Percentiles rank a stretch among this genome's conserved stretches.
Conservation (phyloP, 2,329 filamentous ascomycete species). For the Dendryphion nanum region DNA sequence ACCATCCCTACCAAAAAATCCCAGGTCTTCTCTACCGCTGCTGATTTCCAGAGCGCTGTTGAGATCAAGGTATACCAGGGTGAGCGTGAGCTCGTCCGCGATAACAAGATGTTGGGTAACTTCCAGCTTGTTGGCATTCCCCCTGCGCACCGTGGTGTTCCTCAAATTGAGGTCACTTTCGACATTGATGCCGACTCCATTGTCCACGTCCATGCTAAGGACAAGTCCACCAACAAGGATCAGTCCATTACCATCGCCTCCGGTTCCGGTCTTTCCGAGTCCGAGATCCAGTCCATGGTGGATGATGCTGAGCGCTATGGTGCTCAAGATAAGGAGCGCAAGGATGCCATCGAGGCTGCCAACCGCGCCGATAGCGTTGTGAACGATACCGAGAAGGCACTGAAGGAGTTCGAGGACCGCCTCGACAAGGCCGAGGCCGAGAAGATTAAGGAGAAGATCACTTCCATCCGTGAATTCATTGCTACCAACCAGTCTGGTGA, state of each 20-base stretch:
- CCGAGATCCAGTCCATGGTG: conserved; percentile 97
- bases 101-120: conserved; percentile 99
- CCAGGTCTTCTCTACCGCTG: conserved; percentile 94
- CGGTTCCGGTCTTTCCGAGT: conserved; percentile 91
- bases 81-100: conserved; percentile 97
- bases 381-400: conserved; percentile 96
- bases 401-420: conserved; percentile 94
- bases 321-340: conserved; percentile 94
- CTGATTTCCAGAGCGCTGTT: conserved; percentile 97
- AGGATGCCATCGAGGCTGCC: conserved; percentile 89
- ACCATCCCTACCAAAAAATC: conserved; percentile 99
- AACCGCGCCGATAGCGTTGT: conserved; percentile 96
- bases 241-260: conserved; percentile 99
- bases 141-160: conserved; percentile 91
- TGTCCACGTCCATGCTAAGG: conserved; percentile 96
- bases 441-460: conserved; percentile 90
- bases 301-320: conserved; percentile 96
- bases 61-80: conserved; percentile 99
- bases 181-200: conserved; percentile 98
- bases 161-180: conserved; percentile 96
- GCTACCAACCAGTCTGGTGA: conserved; percentile 94
- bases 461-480: conserved; percentile 80
- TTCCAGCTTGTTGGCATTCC: conserved; percentile 99
- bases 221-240: conserved; percentile 99
- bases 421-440: conserved; percentile 96